Percentiles rank a stretch among this genome's conserved stretches.
phyloP scores from a whole-genome alignment of 768 basidiomycete species.

The Ramaria rubella region DNA sequence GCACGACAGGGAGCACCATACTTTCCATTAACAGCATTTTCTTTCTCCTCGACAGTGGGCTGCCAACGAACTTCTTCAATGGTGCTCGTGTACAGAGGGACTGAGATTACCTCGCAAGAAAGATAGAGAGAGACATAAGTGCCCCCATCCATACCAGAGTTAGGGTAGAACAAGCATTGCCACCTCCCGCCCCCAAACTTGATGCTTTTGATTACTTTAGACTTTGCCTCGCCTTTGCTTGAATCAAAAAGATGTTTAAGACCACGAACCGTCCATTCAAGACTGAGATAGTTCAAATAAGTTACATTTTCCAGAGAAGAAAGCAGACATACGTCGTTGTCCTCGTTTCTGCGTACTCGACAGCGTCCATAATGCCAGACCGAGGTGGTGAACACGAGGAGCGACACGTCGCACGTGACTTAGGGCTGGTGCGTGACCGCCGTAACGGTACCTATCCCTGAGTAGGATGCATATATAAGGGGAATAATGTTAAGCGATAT shows the following conservation, averaged over 20 bases:
- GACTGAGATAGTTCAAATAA: conserved; percentile 19
- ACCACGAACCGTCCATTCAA: conserved; percentile 74
- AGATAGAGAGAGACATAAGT: conserved; percentile 72
- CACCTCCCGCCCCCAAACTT: conserved; percentile 72
- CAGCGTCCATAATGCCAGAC: conserved; percentile 24
- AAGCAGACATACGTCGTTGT: conserved; percentile 32
- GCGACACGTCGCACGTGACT: neutral
- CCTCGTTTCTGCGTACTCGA: conserved; percentile 45
- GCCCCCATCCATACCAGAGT: conserved; percentile 55
- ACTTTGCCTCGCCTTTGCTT: conserved; percentile 69
- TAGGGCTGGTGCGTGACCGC: neutral
- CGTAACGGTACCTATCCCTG: no score
- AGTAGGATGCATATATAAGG: neutral
- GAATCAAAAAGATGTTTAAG: conserved; percentile 70
- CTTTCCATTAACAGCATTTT: conserved; percentile 57
- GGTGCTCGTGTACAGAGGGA: neutral
- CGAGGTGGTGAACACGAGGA: neutral
- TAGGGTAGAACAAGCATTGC: conserved; percentile 76
- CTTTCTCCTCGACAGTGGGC: conserved; percentile 75
- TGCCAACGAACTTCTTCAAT: conserved; percentile 23
- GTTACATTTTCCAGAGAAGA: neutral
- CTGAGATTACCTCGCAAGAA: conserved; percentile 62
- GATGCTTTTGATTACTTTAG: conserved; percentile 68
- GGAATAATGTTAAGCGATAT: neutral
- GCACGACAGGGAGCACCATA: conserved; percentile 15